Evolutionary conservation across 2,329 filamentous ascomycete genomes (phyloP), one percentile per base, ranked within the genome.

Genomic region (Grosmannia clavigera): DNA sequence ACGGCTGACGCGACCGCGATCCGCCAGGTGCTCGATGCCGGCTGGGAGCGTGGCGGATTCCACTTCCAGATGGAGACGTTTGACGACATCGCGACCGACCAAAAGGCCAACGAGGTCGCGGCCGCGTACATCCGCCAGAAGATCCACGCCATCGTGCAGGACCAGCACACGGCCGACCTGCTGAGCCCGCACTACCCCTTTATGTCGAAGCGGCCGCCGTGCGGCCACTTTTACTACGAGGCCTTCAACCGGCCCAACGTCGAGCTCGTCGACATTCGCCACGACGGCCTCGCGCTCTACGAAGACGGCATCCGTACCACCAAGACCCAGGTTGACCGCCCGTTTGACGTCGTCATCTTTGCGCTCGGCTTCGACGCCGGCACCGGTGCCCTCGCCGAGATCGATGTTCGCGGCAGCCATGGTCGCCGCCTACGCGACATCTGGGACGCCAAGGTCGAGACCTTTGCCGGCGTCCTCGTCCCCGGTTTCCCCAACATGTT

Each of bases 171-270:
- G 51, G 70, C 70, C 4, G 69, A 72, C 19, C 69, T 69, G 57
- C 66, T 75, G 12, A 69, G 70, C 14, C 72, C 72, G 1, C 71
- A 68, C 57, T 74, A 81, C 59, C 69, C 71, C 3, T 81, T 75
- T 65, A 75, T 75, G 10, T 71, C 70, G 4, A 78, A 76, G 62
- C 72, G 77, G 0, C 71, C 74, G 0, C 74, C 72, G 0, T 70
- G 81, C 0, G 79, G 81, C 59, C 69, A 73, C 31, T 68, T 70
- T 5, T 81, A 79, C 65, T 80, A 76, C 62, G 76, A 82, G 61
- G 71, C 75, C 0, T 75, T 76, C 54, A 75, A 79, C 59, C 70
- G 73, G 40, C 67, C 70, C 0, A 74, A 78, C 46, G 76, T 81
- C 3, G 65, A 74, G 1, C 64, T 82, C 1, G 71, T 81, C 16